Percentiles rank a stretch among this genome's conserved stretches.
Evolutionary conservation across 2,329 filamentous ascomycete genomes (phyloP).

Genomic region (Penicillium sp.): DNA sequence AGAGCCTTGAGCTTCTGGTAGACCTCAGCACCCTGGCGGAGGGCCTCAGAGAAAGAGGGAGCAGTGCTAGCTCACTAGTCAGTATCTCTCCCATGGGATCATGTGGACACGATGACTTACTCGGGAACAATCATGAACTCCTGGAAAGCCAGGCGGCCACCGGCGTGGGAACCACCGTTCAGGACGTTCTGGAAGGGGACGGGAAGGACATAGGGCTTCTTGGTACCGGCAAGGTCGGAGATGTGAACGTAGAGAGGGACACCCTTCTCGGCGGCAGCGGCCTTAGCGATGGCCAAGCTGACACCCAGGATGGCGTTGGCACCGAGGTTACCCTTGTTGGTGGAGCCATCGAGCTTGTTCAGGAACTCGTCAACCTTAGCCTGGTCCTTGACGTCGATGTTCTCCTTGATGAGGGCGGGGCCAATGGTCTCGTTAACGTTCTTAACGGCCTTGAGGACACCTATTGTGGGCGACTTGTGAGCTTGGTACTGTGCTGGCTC

Average conservation of each 20-base stretch:
- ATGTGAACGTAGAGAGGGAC: conserved; percentile 84
- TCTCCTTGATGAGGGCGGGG: conserved; percentile 74
- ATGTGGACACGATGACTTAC: no score
- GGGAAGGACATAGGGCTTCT: conserved; percentile 85
- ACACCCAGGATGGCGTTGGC: conserved; percentile 87
- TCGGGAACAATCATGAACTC: conserved; percentile 93
- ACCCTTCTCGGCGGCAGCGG: conserved; percentile 80
- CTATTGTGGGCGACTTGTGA: conserved; percentile 19
- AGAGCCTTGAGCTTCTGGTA: conserved; percentile 97
- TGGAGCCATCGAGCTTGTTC: conserved; percentile 74
- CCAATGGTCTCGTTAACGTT: conserved; percentile 80
- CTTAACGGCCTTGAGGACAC: conserved; percentile 72
- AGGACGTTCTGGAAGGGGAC: conserved; percentile 93
- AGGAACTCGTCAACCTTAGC: conserved; percentile 77
- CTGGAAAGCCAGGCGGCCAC: conserved; percentile 91
- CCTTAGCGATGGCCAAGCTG: conserved; percentile 77
- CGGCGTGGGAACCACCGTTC: conserved; percentile 92
- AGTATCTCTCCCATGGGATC: not conserved
- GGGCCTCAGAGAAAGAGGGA: conserved; percentile 86
- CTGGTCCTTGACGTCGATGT: conserved; percentile 80
- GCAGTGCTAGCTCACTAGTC: conserved; percentile 54
- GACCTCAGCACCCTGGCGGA: conserved; percentile 93
- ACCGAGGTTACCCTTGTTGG: conserved; percentile 82
- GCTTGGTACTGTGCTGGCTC: not conserved
- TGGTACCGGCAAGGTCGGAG: conserved; percentile 79